Base-by-base conservation (phyloP, 192 early-diverging fungal genomes). In the Geranomyces variabilis region DNA sequence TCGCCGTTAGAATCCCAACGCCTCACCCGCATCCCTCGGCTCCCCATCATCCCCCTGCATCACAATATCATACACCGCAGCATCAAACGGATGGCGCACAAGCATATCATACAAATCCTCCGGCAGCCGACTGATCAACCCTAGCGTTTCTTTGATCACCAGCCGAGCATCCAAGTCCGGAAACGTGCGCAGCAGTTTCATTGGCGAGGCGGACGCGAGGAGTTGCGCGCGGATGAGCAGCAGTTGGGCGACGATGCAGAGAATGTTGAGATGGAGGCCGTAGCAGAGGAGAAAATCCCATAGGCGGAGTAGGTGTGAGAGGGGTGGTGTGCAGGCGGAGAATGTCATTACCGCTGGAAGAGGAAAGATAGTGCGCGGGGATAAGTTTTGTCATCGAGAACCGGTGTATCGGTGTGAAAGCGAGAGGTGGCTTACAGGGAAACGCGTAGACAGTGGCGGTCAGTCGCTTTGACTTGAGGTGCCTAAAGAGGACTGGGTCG, bases 211-310 rank as follows among this genome's bases (percentile, higher is more conserved):
- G n/a, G 83, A 82, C n/a, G 69, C 78, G 47, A 96, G 64, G 12
- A 96, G 80, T 47, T 95, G 85, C 63, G 85, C 81, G 21, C 93
- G 84, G 68, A 95, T 92, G 31, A 89, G 61, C 9, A 93, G 72
- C 57, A 98, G 67, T 71, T 94, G 93, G 46, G 91, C 89, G 56
- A 96, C 89, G 46, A 96, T 89, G 79, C 90, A 93, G 13, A 98
- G 76, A 33, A 98, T 89, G 70, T 97, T 96, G 51, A 98, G 79
- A 80, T 98, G 96, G 56, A 95, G 84, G 28, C 96, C 96, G 71
- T 87, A 96, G 0, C 93, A 90, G 61, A 98, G 81, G 66, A 93
- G 79, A 67, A 95, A 92, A 73, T 98, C 96, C 96, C 96, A 98
- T 41, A 98, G 83, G 28, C 86, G 73, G 46, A 98, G 83, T 0